A percentile compares a stretch with the other conserved stretches of the same genome.
phyloP scores from a whole-genome alignment of 352 stramenopile genomes.

The Pythium apleroticum region DNA sequence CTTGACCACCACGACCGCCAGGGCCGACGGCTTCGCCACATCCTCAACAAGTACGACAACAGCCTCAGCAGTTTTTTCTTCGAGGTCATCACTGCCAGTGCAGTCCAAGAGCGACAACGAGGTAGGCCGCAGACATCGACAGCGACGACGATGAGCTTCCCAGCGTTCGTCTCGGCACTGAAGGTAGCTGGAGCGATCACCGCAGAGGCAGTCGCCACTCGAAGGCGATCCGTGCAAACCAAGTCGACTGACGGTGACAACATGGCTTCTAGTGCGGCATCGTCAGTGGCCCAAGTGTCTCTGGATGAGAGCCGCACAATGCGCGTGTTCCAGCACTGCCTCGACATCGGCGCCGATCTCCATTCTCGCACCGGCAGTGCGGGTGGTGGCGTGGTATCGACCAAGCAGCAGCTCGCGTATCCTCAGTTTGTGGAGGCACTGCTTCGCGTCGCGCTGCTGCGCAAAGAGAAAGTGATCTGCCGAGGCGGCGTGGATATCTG shows the following conservation, averaged over 20 bases:
- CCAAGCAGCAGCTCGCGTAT: constrained; percentile 36
- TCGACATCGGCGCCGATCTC: constrained; percentile 31
- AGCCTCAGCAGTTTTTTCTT: constrained; percentile 47
- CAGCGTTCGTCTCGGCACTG: constrained; percentile 15
- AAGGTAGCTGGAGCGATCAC: constrained; percentile 13
- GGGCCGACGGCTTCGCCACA: constrained; percentile 22
- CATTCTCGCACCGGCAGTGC: neutral
- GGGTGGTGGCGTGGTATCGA: neutral
- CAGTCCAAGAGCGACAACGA: neutral
- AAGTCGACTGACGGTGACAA: too few species aligned
- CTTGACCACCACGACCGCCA: constrained; percentile 17
- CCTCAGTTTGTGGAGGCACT: constrained; percentile 57
- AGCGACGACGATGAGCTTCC: constrained; percentile 23
- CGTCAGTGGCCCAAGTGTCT: neutral
- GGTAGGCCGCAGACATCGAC: neutral
- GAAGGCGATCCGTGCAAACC: neutral
- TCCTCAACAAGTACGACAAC: constrained; percentile 35
- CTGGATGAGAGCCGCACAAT: constrained; percentile 55
- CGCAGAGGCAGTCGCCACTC: neutral
- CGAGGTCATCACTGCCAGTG: constrained; percentile 26
- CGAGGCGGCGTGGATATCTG: constrained; percentile 55
- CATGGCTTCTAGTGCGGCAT: neutral
- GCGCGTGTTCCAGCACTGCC: constrained; percentile 59
- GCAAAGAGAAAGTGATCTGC: constrained; percentile 51
- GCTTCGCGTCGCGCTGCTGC: constrained; percentile 45